Percentiles rank a stretch among this genome's conserved stretches.
phyloP scores from a whole-genome alignment of 73 alveolate species.

The Durusdinium trenchii region DNA sequence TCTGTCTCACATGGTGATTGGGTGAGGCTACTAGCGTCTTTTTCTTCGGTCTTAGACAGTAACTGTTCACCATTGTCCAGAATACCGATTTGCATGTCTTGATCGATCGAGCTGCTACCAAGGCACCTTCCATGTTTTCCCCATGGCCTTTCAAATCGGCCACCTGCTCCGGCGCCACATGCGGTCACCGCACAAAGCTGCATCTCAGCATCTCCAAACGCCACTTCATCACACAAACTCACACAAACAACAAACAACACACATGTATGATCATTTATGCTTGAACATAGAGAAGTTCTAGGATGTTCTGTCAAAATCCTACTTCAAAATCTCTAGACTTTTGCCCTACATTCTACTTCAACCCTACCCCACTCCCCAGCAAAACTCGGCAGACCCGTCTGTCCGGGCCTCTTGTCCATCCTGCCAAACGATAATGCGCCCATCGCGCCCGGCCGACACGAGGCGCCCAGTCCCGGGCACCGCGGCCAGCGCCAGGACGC shows the following conservation, averaged over 20 bases:
- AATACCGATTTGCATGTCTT: too few species aligned
- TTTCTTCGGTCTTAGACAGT: too few species aligned
- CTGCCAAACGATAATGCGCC: slow-evolving; percentile 63
- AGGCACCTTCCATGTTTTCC: slow-evolving; percentile 50
- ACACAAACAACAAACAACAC: background rate
- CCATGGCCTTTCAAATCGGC: slow-evolving; percentile 60
- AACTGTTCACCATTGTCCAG: too few species aligned
- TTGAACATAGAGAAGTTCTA: too few species aligned
- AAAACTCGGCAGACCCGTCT: too few species aligned
- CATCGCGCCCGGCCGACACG: slow-evolving; percentile 88
- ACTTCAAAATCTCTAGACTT: background rate
- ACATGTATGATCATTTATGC: background rate
- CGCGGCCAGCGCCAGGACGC: slow-evolving; percentile 45
- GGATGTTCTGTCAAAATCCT: too few species aligned
- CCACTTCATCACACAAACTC: background rate
- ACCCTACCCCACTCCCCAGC: background rate
- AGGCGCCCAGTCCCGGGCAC: background rate
- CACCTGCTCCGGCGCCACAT: background rate
- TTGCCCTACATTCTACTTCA: background rate
- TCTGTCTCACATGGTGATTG: too few species aligned
- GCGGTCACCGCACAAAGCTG: background rate
- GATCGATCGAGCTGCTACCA: too few species aligned
- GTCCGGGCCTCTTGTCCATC: slow-evolving; percentile 12
- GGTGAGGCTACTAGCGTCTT: too few species aligned
- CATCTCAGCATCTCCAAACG: background rate